Base-by-base conservation (phyloP, 2,329 filamentous ascomycete species). In the Claviceps lovelessii region DNA sequence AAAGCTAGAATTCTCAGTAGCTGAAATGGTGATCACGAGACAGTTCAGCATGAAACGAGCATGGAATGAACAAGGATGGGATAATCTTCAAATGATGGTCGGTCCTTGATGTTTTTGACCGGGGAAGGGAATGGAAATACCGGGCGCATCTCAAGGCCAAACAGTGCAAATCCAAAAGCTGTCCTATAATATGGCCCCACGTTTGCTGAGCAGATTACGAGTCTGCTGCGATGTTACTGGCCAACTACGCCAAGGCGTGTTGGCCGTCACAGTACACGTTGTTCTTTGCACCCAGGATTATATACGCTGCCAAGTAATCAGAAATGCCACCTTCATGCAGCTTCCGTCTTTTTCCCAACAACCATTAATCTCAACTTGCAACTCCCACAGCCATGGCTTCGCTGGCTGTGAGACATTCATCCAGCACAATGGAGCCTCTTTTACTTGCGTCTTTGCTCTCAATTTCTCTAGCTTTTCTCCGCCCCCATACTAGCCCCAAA, bases 401-500 rank as follows among this genome's bases (percentile, higher is more conserved):
- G 19, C 15, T n/a, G 33, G 48, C 35, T 23, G 46, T 6, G 54
- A 39, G 15, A 11, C 15, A 29, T 17, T 50, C 51, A 17, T 50
- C 31, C n/a, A 39, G 48, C 9, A 56, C 11, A 23, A 56, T 53
- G 51, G 46, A 31, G 23, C 9, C 5, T 39, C 10, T 15, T 15
- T 17, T 17, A 17, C 31, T 10, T 23, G 31, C 39, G 33, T 17
- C 44, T 46, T 53, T 41, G 5, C 35, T 4, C n/a, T 53, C 49
- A 13, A 50, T n/a, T 15, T 29, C 6, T 19, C 41, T 52, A 33
- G 50, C 50, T 41, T 42, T 45, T 41, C 11, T 51, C 9, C 53
- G 50, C 46, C 46, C 55, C 29, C 23, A 52, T 45, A 42, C 50
- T 29, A 53, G 69, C 75, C 76, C 76, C 75, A 78, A 75, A 63